Evolutionary conservation across 2,329 filamentous ascomycete species (phyloP).

Genomic region (Hymenoscyphus scutula): DNA sequence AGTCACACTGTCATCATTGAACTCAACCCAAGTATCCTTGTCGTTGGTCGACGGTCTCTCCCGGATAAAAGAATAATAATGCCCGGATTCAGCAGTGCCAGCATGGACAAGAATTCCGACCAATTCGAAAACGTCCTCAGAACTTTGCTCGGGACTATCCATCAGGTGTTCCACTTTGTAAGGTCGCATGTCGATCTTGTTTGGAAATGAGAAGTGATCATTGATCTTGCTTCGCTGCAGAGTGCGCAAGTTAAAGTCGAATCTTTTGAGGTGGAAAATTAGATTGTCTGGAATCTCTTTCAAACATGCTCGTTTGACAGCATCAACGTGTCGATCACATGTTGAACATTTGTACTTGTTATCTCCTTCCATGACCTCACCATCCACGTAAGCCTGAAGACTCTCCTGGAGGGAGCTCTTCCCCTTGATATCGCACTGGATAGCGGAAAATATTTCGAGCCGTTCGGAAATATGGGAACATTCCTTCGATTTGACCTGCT

Average conservation of each 20-base stretch:
- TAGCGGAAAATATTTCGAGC: constrained; percentile 86
- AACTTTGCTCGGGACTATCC: constrained; percentile 51
- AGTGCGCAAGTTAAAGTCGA: constrained; percentile 75
- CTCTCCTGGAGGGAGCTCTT: constrained; percentile 83
- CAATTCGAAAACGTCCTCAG: constrained; percentile 81
- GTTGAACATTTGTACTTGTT: constrained; percentile 98
- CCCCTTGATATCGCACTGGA: constrained; percentile 95
- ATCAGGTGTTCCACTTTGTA: constrained; percentile 87
- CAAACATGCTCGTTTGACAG: constrained; percentile 86
- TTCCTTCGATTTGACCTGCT: constrained; percentile 93
- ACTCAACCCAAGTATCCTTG: constrained; percentile 73
- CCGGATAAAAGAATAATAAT: constrained; percentile 95
- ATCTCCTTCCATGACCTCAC: constrained; percentile 94
- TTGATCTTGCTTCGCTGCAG: constrained; percentile 90
- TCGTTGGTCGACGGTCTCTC: constrained; percentile 61
- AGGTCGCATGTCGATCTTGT: constrained; percentile 77
- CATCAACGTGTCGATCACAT: constrained; percentile 86
- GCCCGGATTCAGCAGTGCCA: constrained; percentile 88
- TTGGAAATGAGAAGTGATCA: constrained; percentile 87
- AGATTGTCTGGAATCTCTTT: constrained; percentile 92
- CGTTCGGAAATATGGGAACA: constrained; percentile 91
- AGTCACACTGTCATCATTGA: constrained; percentile 85
- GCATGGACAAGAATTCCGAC: constrained; percentile 94
- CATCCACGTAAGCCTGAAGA: constrained; percentile 90
- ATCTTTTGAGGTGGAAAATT: constrained; percentile 91